Evolutionary conservation across 164 flowering plant species (phyloP), one percentile per base, ranked within the genome.

Genomic region (Stephania japonica): DNA sequence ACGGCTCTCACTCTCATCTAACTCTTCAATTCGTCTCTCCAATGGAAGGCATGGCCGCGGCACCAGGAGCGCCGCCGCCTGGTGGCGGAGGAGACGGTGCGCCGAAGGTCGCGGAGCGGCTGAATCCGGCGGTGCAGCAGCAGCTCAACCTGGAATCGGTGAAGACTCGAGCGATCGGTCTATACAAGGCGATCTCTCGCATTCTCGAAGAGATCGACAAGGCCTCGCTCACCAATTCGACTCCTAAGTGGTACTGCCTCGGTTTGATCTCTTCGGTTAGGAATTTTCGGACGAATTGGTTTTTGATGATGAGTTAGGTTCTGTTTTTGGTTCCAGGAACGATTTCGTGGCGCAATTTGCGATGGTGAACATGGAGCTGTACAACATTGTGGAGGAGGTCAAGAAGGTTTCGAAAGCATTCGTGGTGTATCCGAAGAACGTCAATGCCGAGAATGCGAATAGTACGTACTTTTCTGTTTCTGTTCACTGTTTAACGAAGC

Each of bases 351-450:
- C 96, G 32, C 98, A 94, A 44, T 92, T 89, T 82, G 90, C 99
- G 10, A 94, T 92, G 98, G 97, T 94, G 66, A 94, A 94, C 83
- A 90, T 94, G 11, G 99, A 94, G 87, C 96, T 92, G 47, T 91
- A 81, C 83, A 92, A 87, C 84, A 91, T 94, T 76, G 94, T 90
- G 64, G 97, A 92, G 67, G 99, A 92, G 44, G 86, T 91, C 69
- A 90, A 84, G 81, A 94, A 91, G 83, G 99, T 91, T 19, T 92
- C 99, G 69, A 91, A 92, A 85, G 96, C 97, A 76, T 94, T 91
- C 80, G 90, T 92, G 6, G 94, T 92, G 14, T 87, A 87, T 80
- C 97, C 98, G 0, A 92, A 84, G 84, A 90, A 88, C 82, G 97
- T 94, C 6, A 94, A 88, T 82, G 92, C 90, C 0, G 96, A 89